These are phyloP conservation scores for Coemansia sp. DNA, from an alignment of 192 early-diverging fungal species.

Conservation along the genomic window DNA sequence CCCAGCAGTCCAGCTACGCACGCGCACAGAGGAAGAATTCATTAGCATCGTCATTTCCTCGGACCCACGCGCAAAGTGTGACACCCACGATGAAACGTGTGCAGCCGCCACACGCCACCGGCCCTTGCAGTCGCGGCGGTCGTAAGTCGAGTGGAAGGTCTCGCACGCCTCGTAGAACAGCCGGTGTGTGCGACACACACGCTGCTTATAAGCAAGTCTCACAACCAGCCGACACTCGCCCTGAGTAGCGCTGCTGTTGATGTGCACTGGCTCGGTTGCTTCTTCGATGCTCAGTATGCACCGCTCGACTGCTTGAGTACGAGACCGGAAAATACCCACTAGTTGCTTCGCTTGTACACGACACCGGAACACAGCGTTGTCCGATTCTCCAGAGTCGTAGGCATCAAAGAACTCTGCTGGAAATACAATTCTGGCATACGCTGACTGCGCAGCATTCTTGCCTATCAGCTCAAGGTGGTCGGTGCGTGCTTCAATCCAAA, in stretches of 20 bases:
- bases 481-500: slow-evolving; percentile 62
- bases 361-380: slow-evolving; percentile 34
- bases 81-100: slow-evolving; percentile 45
- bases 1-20: slow-evolving; percentile 50
- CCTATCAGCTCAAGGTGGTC: slow-evolving; percentile 62
- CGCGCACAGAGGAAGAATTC: slow-evolving; percentile 23
- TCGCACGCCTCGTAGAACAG: slow-evolving; percentile 56
- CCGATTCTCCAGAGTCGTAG: slow-evolving; percentile 46
- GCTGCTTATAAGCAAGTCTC: slow-evolving; percentile 45
- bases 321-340: slow-evolving; percentile 44
- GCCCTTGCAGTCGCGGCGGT: slow-evolving; percentile 44
- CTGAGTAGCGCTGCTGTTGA: not conserved
- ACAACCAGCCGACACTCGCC: slow-evolving; percentile 51
- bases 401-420: slow-evolving; percentile 67
- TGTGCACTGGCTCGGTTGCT: slow-evolving; percentile 12
- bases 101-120: slow-evolving; percentile 48
- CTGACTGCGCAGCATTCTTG: slow-evolving; percentile 70
- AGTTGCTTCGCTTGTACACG: slow-evolving; percentile 48
- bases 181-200: slow-evolving; percentile 51
- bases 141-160: slow-evolving; percentile 43
- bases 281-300: slow-evolving; percentile 51
- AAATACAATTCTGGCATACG: slow-evolving; percentile 63
- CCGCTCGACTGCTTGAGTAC: slow-evolving; percentile 37
- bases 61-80: slow-evolving; percentile 50
- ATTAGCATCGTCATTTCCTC: slow-evolving; percentile 56